Evolutionary conservation across 2,329 filamentous ascomycete species (phyloP).

Genomic region (Metarhizium robertsii): DNA sequence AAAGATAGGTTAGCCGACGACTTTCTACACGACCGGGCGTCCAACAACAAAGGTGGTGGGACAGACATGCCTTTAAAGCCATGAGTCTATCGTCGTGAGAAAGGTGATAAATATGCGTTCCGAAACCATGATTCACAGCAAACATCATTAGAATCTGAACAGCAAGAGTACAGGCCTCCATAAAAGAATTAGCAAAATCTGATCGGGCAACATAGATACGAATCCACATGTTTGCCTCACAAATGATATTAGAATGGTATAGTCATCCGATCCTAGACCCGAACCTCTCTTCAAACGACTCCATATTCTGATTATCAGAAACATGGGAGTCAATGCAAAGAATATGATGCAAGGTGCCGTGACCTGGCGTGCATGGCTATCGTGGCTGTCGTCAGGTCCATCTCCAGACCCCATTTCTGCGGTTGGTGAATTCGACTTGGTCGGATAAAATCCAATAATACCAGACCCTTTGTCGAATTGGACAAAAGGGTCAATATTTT

Average conservation of each 20-base stretch:
- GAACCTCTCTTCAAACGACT: slow-evolving; percentile 26
- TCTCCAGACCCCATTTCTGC: slow-evolving; percentile 5
- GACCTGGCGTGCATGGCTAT: slow-evolving; percentile 29
- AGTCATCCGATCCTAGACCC: slow-evolving; percentile 32
- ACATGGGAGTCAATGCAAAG: slow-evolving; percentile 31
- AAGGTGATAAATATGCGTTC: slow-evolving; percentile 28
- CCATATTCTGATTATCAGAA: slow-evolving; percentile 30
- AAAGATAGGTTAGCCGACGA: no score
- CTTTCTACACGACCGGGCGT: no score
- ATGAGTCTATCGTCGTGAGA: slow-evolving; percentile 22
- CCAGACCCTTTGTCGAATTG: no score
- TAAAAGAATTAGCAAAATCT: not conserved
- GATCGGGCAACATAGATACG: not conserved
- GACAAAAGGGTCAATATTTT: no score
- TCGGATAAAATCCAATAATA: no score
- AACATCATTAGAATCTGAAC: slow-evolving; percentile 30
- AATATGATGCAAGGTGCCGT: slow-evolving; percentile 31
- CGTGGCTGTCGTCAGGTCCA: slow-evolving; percentile 14
- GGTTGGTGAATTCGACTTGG: not conserved
- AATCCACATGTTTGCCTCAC: slow-evolving; percentile 16
- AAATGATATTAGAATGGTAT: slow-evolving; percentile 31
- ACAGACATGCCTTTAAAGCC: slow-evolving; percentile 23
- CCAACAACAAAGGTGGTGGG: not conserved
- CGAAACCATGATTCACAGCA: slow-evolving; percentile 32
- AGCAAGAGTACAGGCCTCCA: slow-evolving; percentile 24